Conservation (phyloP, 805 yeast genomes). For the Cyberlindnera subsufficiens region DNA sequence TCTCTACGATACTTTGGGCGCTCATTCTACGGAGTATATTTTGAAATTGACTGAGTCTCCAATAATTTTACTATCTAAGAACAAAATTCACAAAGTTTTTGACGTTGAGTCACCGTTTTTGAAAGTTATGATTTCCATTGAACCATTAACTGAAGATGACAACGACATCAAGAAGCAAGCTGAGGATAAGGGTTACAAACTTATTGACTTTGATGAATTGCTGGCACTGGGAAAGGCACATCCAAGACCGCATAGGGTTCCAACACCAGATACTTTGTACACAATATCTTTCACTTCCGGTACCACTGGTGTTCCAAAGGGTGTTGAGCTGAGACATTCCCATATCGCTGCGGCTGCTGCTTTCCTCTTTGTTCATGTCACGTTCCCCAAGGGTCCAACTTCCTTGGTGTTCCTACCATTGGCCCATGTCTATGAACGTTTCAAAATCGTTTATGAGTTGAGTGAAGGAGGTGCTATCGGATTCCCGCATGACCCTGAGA, state of each 20-base stretch:
- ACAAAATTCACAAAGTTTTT: slow-evolving; percentile 43
- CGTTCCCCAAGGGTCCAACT: slow-evolving; percentile 23
- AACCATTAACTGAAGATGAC: slow-evolving; percentile 33
- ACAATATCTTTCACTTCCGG: slow-evolving; percentile 73
- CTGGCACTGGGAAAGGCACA: slow-evolving; percentile 36
- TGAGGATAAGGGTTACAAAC: slow-evolving; percentile 20
- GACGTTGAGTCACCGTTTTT: slow-evolving; percentile 39
- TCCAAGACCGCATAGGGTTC: slow-evolving; percentile 38
- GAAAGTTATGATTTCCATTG: slow-evolving; percentile 53
- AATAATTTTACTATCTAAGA: slow-evolving; percentile 46
- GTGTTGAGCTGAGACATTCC: slow-evolving; percentile 52
- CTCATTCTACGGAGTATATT: slow-evolving; percentile 58
- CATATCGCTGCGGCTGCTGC: slow-evolving; percentile 46
- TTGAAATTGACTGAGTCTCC: slow-evolving; percentile 58
- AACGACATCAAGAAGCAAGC: slow-evolving; percentile 27
- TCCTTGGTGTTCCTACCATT: slow-evolving; percentile 45
- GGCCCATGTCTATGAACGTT: slow-evolving; percentile 54
- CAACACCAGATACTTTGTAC: slow-evolving; percentile 45
- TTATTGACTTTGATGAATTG: slow-evolving; percentile 31
- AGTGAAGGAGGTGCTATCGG: slow-evolving; percentile 45
- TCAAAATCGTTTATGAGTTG: slow-evolving; percentile 36
- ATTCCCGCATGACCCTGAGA: slow-evolving; percentile 49
- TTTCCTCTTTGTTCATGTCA: slow-evolving; percentile 31
- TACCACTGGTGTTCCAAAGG: slow-evolving; percentile 72
- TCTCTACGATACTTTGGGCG: slow-evolving; percentile 52